A percentile compares a stretch with the other conserved stretches of the same genome.
Evolutionary conservation across 371 early-diverging fungal genomes (phyloP).

Genomic region (Mucor velutinosus): DNA sequence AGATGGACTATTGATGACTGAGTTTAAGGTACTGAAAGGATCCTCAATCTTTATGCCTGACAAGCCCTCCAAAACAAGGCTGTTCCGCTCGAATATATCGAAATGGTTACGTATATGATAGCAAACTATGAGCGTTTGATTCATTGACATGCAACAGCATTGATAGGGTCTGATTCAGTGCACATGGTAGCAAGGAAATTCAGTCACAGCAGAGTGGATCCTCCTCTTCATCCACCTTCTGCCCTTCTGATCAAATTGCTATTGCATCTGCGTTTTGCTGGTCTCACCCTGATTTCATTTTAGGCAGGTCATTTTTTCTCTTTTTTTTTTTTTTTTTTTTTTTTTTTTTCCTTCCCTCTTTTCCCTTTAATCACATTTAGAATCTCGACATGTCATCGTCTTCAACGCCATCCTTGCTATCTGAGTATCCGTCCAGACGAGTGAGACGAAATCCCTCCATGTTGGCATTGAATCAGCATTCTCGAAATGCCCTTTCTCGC

Average conservation of each 20-base stretch:
- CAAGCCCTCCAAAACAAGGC: too few relatives aligned
- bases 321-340: background rate
- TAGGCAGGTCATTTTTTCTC: background rate
- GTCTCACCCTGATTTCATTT: background rate
- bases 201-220: background rate
- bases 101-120: too few relatives aligned
- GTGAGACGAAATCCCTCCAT: background rate
- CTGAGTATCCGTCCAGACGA: background rate
- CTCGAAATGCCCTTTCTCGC: slow-evolving; percentile 11
- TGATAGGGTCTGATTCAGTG: background rate
- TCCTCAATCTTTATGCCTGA: too few relatives aligned
- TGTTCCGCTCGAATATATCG: too few relatives aligned
- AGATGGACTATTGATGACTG: too few relatives aligned
- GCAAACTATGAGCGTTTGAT: too few relatives aligned
- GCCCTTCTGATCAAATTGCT: background rate
- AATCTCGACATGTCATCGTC: background rate
- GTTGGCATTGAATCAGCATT: background rate
- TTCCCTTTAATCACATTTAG: background rate
- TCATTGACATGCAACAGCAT: background rate
- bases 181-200: background rate
- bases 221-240: too few relatives aligned
- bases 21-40: too few relatives aligned
- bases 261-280: background rate
- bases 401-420: slow-evolving; percentile 3
- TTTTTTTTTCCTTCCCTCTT: background rate